Evolutionary conservation across 2,329 filamentous ascomycete species (phyloP).

Genomic region (Pseudogymnoascus sp.): DNA sequence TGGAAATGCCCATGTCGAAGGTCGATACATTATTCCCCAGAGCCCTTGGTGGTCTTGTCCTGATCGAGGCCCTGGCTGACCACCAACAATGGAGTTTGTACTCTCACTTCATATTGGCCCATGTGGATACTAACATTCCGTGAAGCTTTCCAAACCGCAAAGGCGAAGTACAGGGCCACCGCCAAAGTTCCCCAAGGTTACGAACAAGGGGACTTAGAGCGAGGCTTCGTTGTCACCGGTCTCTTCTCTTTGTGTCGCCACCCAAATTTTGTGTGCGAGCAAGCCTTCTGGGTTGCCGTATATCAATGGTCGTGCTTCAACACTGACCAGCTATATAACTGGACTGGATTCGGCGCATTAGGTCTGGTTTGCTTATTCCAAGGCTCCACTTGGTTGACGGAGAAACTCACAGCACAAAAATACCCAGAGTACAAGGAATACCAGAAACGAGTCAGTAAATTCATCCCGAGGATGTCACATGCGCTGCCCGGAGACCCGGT

Average conservation of each 20-base stretch:
- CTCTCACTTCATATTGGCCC: neutral
- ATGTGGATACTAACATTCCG: neutral
- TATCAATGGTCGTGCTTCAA: constrained; percentile 84
- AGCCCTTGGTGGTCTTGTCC: constrained; percentile 48
- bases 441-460: constrained; percentile 74
- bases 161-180: constrained; percentile 65
- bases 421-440: constrained; percentile 86
- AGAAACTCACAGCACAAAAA: constrained; percentile 71
- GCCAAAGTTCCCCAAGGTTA: constrained; percentile 63
- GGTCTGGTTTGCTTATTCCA: constrained; percentile 78
- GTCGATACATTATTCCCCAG: constrained; percentile 55
- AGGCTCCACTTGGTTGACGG: constrained; percentile 81
- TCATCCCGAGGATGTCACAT: constrained; percentile 53
- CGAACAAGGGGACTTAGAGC: constrained; percentile 71
- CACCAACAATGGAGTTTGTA: constrained; percentile 77
- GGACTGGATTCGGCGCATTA: constrained; percentile 66
- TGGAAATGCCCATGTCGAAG: constrained; percentile 46
- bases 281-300: constrained; percentile 78
- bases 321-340: constrained; percentile 67
- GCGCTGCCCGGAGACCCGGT: neutral
- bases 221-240: constrained; percentile 79
- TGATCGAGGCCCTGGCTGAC: constrained; percentile 76
- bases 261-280: constrained; percentile 91
- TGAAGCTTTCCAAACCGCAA: constrained; percentile 72
- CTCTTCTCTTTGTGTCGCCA: constrained; percentile 86